Base-by-base conservation (phyloP, 148 eudicot genomes). In the Dysphania ambrosioides region DNA sequence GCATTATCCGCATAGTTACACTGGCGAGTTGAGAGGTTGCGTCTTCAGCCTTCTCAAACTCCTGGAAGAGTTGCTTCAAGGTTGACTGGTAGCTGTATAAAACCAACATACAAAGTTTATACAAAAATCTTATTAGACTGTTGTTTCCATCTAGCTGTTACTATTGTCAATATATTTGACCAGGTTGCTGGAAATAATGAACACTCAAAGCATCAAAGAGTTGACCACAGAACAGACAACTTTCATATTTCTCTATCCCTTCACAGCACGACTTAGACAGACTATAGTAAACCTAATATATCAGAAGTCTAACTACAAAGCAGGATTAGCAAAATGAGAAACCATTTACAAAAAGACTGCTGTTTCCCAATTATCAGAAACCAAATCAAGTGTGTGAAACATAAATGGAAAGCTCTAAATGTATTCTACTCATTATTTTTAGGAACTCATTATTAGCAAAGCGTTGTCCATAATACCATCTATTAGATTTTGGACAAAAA, bases 1-100 rank as follows among this genome's bases (percentile, higher is more conserved):
- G 96, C 99, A 95, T 90, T 80, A 92, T 95, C 56, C 97, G 85
- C 96, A 95, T 90, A 66, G 96, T 95, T 35, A 92, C 92, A 57
- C 91, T 83, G 9, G 92, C 96, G 56, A 92, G 87, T 87, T 92
- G 91, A 24, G 97, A 87, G 79, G 82, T 85, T 72, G 96, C 78
- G 75, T 86, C 87, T 64, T 85, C 86, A 73, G 83, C 87, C 75
- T 75, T 81, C 74, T 87, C 94, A 81, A 90, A 92, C 83, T 95
- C 99, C 83, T 87, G 91, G 82, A 95, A 95, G 73, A 95, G 96
- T 88, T 95, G 97, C 88, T 95, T 90, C 87, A 95, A 80, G 74
- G 99, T 92, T 65, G 97, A 87, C 49, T 89, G 97, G 77, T 95
- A 95, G 86, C 98, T 95, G 85, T 57, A 83, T 34, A 76, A 58